These are phyloP conservation scores for Globisporangium abappressorium DNA, from an alignment of 352 stramenopile species.

Conservation along the genomic window DNA sequence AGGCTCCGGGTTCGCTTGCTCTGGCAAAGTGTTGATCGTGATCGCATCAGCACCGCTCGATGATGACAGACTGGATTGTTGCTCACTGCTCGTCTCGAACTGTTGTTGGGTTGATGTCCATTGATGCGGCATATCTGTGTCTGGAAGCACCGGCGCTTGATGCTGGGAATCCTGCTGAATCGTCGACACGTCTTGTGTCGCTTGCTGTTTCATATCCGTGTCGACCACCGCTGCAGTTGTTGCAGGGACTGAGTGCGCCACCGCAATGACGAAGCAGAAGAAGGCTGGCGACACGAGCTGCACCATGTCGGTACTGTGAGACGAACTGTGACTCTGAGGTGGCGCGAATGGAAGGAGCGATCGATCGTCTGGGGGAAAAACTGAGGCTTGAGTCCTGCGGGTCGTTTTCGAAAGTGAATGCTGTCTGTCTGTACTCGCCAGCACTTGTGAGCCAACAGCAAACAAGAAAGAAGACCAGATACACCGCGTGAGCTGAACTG, in stretches of 20 bases:
- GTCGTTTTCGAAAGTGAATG: not conserved
- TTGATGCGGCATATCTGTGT: not conserved
- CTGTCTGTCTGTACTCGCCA: too few species aligned
- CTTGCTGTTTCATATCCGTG: not conserved
- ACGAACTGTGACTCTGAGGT: not conserved
- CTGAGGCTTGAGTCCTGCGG: not conserved
- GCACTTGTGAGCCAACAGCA: not conserved
- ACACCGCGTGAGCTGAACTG: not conserved
- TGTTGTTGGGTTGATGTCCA: not conserved
- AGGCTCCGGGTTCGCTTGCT: not conserved
- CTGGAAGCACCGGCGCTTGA: not conserved
- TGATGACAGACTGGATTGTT: not conserved
- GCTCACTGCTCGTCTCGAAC: not conserved
- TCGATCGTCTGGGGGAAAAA: too few species aligned
- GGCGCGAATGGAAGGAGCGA: too few species aligned
- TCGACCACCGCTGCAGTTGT: not conserved
- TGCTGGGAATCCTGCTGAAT: not conserved
- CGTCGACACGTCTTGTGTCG: not conserved
- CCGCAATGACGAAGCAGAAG: not conserved
- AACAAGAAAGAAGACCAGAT: not conserved
- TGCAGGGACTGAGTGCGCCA: not conserved
- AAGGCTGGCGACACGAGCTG: not conserved
- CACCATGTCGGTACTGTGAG: not conserved
- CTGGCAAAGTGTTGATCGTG: not conserved
- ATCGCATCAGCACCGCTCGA: not conserved